phyloP scores from a whole-genome alignment of 768 basidiomycete genomes.

The Rhizopogon vulgaris region DNA sequence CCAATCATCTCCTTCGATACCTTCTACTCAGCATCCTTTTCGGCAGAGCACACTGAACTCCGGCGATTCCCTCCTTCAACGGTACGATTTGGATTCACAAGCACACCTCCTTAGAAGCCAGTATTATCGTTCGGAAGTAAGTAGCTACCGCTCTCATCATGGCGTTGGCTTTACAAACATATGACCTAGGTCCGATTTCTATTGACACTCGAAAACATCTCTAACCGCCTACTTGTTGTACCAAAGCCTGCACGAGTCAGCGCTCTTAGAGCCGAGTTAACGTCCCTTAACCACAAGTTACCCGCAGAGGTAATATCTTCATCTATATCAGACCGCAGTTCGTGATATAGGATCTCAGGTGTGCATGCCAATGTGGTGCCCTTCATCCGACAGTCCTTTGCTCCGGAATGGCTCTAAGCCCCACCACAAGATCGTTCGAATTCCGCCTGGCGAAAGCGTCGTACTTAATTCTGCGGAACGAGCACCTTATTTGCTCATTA shows the following conservation, averaged over 20 bases:
- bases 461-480: constrained; percentile 97
- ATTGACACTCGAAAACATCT: constrained; percentile 85
- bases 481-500: constrained; percentile 86
- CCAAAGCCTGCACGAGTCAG: constrained; percentile 93
- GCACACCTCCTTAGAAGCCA: constrained; percentile 73
- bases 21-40: constrained; percentile 38
- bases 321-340: constrained; percentile 1
- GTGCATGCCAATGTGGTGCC: constrained; percentile 86
- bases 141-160: constrained; percentile 14
- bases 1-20: constrained; percentile 68
- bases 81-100: constrained; percentile 65
- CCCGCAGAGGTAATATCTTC: constrained; percentile 76
- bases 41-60: constrained; percentile 38
- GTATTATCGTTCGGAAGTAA: constrained; percentile 82
- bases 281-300: constrained; percentile 90
- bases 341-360: constrained; percentile 39
- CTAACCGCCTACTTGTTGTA: constrained; percentile 83
- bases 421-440: constrained; percentile 93
- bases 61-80: constrained; percentile 55
- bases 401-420: constrained; percentile 41
- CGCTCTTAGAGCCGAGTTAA: constrained; percentile 93
- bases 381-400: constrained; percentile 54
- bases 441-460: constrained; percentile 95
- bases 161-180: constrained; percentile 7
- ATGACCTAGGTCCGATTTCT: constrained; percentile 71